Percentiles rank a stretch among this genome's conserved stretches.
phyloP scores from a whole-genome alignment of 805 yeast species.

The Ogataea zsoltii region DNA sequence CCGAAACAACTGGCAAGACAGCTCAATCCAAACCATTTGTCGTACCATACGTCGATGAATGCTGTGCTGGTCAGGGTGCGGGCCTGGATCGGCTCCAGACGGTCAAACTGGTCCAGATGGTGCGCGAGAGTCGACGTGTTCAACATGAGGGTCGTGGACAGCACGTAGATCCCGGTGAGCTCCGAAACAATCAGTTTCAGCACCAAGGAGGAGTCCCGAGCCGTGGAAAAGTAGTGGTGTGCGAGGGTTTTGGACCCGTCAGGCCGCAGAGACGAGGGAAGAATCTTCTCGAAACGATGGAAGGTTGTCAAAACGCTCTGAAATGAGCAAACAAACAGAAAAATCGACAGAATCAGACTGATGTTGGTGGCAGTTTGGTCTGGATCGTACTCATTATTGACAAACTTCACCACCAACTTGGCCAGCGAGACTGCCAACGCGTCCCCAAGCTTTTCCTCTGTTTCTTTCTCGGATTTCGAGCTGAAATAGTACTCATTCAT shows the following conservation, averaged over 20 bases:
- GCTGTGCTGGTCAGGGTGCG: constrained; percentile 17
- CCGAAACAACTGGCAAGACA: constrained; percentile 37
- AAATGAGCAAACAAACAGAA: constrained; percentile 60
- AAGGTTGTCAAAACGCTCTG: constrained; percentile 65
- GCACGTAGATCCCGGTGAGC: constrained; percentile 49
- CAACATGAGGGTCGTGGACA: constrained; percentile 52
- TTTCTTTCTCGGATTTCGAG: neutral
- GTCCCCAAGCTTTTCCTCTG: constrained; percentile 33
- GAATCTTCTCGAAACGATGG: constrained; percentile 43
- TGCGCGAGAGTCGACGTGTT: constrained; percentile 47
- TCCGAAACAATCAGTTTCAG: constrained; percentile 43
- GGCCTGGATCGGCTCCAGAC: constrained; percentile 4
- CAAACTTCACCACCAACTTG: constrained; percentile 34
- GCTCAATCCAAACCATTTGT: constrained; percentile 48
- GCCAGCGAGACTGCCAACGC: constrained; percentile 53
- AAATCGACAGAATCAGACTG: constrained; percentile 55
- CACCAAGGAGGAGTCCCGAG: constrained; percentile 13
- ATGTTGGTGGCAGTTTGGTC: constrained; percentile 45
- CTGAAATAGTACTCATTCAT: constrained; percentile 16
- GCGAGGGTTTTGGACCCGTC: constrained; percentile 3
- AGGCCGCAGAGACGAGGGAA: constrained; percentile 15
- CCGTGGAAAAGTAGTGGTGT: neutral
- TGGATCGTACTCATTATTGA: constrained; percentile 33
- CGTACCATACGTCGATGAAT: constrained; percentile 54
- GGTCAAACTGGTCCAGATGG: constrained; percentile 41